Conservation (phyloP, 1,139 yeast species). For the Pneumocystis sp. region DNA sequence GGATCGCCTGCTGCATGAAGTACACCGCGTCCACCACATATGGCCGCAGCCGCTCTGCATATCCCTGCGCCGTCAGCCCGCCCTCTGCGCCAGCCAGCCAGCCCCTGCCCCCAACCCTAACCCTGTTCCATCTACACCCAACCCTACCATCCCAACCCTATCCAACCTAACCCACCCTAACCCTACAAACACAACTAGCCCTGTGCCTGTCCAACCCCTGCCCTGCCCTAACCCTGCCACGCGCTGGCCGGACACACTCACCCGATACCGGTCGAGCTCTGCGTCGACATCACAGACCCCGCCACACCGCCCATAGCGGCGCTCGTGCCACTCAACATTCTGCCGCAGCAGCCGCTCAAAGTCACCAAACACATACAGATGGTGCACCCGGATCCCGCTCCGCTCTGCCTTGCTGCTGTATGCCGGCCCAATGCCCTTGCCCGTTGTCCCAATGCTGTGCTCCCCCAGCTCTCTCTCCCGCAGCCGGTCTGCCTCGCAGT, state of each 20-base stretch:
- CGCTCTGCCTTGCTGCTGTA: conserved; percentile 94
- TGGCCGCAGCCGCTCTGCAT: conserved; percentile 64
- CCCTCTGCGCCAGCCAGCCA: too few relatives aligned
- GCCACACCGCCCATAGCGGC: conserved; percentile 75
- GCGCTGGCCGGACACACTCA: too few relatives aligned
- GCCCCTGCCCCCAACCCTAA: too few relatives aligned
- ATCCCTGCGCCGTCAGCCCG: conserved; percentile 21
- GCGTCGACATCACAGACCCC: conserved; percentile 55
- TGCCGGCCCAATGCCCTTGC: conserved; percentile 98
- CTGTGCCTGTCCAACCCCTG: too few relatives aligned
- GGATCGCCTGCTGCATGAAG: conserved; percentile 75
- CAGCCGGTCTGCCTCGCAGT: conserved; percentile 87
- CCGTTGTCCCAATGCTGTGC: conserved; percentile 93
- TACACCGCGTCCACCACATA: conserved; percentile 86
- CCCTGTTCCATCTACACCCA: too few relatives aligned
- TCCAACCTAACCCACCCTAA: too few relatives aligned
- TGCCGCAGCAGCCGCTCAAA: conserved; percentile 67
- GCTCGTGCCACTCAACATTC: conserved; percentile 61
- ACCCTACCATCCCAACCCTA: too few relatives aligned
- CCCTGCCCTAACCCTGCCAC: too few relatives aligned
- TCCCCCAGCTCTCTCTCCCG: conserved; percentile 82
- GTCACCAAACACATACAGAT: conserved; percentile 88
- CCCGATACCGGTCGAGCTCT: conserved; percentile 62
- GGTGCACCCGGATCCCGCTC: conserved; percentile 94
- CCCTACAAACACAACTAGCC: too few relatives aligned